These are phyloP conservation scores for Aspergillus sp. DNA, from an alignment of 2,329 filamentous ascomycete species.

Conservation along the genomic window DNA sequence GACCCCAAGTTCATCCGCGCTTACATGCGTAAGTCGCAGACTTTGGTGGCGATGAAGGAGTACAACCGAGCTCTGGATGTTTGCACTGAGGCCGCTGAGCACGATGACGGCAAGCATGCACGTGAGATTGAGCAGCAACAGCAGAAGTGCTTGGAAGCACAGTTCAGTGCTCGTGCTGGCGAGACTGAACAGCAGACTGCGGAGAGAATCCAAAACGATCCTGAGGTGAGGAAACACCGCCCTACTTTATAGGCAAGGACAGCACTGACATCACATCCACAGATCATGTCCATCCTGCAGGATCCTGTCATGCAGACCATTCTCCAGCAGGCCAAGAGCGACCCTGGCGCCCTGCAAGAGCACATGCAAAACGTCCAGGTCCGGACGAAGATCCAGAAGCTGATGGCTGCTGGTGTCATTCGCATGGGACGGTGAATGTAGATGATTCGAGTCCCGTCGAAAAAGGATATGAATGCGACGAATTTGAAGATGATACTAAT, in stretches of 20 bases:
- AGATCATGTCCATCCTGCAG: slow-evolving; percentile 86
- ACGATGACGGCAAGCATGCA: slow-evolving; percentile 77
- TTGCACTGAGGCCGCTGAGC: slow-evolving; percentile 71
- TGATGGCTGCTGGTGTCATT: slow-evolving; percentile 90
- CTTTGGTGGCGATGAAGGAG: slow-evolving; percentile 95
- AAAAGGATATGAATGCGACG: neutral
- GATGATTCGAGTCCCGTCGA: slow-evolving; percentile 13
- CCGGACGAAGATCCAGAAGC: slow-evolving; percentile 84
- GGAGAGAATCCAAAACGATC: slow-evolving; percentile 83
- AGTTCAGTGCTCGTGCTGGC: slow-evolving; percentile 86
- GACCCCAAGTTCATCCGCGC: slow-evolving; percentile 91
- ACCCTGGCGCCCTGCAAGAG: slow-evolving; percentile 88
- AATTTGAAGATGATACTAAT: slow-evolving; percentile 1
- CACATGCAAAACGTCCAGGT: slow-evolving; percentile 94
- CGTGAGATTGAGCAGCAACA: slow-evolving; percentile 92
- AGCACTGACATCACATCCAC: slow-evolving; percentile 20
- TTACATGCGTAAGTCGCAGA: slow-evolving; percentile 94
- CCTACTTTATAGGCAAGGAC: neutral
- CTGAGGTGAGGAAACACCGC: slow-evolving; percentile 61
- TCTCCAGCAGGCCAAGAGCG: slow-evolving; percentile 89
- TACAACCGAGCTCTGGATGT: slow-evolving; percentile 92
- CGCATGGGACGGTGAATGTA: slow-evolving; percentile 57
- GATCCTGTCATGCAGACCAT: slow-evolving; percentile 98
- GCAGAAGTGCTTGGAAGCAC: slow-evolving; percentile 84
- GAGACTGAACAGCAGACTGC: slow-evolving; percentile 96